Conservation (phyloP, 2,329 filamentous ascomycete genomes). For the Dothiorella sarmentorum region DNA sequence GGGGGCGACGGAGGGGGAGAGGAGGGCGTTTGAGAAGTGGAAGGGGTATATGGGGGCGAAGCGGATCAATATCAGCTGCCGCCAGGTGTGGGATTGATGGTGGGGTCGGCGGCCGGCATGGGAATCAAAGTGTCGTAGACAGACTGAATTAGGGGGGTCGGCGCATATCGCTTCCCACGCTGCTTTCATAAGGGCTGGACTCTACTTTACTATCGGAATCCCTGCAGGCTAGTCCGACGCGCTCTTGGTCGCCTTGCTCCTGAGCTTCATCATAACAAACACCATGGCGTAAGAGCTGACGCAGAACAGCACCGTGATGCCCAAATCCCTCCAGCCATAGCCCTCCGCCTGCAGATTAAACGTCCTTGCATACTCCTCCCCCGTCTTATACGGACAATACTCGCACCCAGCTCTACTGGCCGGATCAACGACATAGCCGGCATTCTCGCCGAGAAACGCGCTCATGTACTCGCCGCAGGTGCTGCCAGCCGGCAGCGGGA, state of each 20-base stretch:
- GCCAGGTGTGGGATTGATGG: slow-evolving; percentile 69
- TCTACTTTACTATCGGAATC: too few relatives aligned
- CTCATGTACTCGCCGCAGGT: slow-evolving; percentile 62
- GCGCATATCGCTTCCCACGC: too few relatives aligned
- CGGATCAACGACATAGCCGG: slow-evolving; percentile 36
- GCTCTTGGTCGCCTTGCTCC: slow-evolving; percentile 7
- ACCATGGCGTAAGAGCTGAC: neutral
- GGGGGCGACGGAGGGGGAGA: neutral
- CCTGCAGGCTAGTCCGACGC: too few relatives aligned
- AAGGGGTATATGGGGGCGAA: slow-evolving; percentile 84
- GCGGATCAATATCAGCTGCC: slow-evolving; percentile 85
- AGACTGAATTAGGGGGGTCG: too few relatives aligned
- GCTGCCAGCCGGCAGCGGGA: slow-evolving; percentile 49
- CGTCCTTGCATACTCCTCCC: neutral
- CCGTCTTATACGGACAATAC: neutral
- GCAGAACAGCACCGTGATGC: neutral
- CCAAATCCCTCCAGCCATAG: neutral
- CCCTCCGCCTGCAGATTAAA: neutral
- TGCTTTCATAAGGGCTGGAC: too few relatives aligned
- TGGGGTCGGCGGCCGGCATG: too few relatives aligned
- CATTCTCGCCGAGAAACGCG: too few relatives aligned
- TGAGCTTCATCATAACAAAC: slow-evolving; percentile 3
- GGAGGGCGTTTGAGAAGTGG: slow-evolving; percentile 61
- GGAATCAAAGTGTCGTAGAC: too few relatives aligned
- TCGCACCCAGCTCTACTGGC: slow-evolving; percentile 27